Evolutionary conservation across 1,284 basidiomycete species (phyloP).

Genomic region (Cutaneotrichosporon sp.): DNA sequence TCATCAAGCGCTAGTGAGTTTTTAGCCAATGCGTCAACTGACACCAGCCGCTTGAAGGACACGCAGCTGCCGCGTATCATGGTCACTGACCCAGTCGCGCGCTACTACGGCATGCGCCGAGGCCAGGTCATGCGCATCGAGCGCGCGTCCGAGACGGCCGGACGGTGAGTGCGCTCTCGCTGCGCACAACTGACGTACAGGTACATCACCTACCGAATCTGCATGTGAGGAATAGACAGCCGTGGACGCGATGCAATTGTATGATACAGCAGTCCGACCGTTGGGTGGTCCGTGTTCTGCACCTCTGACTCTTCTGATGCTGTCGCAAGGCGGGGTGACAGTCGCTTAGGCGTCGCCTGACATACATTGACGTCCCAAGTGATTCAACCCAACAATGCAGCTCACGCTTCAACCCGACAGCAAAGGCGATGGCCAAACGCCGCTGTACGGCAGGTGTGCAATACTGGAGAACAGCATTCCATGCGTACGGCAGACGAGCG

Average conservation of each 20-base stretch:
- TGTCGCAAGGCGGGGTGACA: no score
- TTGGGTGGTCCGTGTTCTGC: no score
- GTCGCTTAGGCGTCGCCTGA: not conserved
- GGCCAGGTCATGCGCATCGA: constrained; percentile 99
- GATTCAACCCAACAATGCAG: no score
- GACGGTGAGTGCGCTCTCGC: constrained; percentile 56
- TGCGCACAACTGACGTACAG: constrained; percentile 15
- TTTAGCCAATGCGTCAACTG: not conserved
- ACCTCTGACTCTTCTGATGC: no score
- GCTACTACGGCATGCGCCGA: constrained; percentile 91
- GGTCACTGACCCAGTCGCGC: constrained; percentile 88
- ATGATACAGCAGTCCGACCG: no score
- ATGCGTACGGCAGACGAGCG: no score
- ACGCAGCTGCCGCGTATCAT: constrained; percentile 97
- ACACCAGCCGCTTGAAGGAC: constrained; percentile 82
- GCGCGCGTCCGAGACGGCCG: constrained; percentile 91
- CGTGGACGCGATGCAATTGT: constrained; percentile 6
- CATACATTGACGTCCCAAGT: no score
- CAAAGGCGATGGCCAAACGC: no score
- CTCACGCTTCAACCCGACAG: no score
- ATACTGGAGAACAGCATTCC: no score
- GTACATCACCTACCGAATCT: constrained; percentile 48
- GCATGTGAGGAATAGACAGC: constrained; percentile 33
- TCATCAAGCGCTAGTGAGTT: constrained; percentile 89
- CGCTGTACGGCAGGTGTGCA: no score